phyloP scores from a whole-genome alignment of 768 basidiomycete species.

The Leucocoprinus leucothites region DNA sequence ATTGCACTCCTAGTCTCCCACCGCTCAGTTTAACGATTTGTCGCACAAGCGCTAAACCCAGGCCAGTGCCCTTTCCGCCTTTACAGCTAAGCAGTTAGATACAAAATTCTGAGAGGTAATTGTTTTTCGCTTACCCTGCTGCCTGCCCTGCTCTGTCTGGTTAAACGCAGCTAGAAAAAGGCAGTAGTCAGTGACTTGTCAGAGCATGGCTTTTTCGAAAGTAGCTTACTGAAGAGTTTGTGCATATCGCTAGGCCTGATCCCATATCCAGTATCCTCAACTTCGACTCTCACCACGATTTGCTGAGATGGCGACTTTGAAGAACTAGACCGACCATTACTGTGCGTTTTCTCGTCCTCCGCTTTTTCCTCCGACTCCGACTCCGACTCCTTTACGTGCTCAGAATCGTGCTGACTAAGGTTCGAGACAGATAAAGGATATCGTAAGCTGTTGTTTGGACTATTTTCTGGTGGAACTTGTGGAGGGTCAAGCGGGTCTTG shows the following conservation, averaged over 20 bases:
- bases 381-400: not conserved
- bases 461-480: slow-evolving; percentile 3
- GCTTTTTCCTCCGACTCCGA: slow-evolving; percentile 12
- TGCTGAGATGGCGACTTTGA: slow-evolving; percentile 35
- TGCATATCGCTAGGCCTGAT: slow-evolving; percentile 58
- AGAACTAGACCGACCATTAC: not conserved
- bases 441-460: not conserved
- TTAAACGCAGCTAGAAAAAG: slow-evolving; percentile 61
- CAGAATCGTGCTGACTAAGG: slow-evolving; percentile 9
- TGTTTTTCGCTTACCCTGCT: slow-evolving; percentile 43
- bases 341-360: slow-evolving; percentile 23
- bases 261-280: slow-evolving; percentile 68
- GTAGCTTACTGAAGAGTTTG: slow-evolving; percentile 64
- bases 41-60: slow-evolving; percentile 74
- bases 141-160: slow-evolving; percentile 73
- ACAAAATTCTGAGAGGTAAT: not conserved
- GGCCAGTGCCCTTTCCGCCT: slow-evolving; percentile 68
- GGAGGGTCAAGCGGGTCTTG: slow-evolving; percentile 17
- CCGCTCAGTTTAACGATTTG: slow-evolving; percentile 76
- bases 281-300: slow-evolving; percentile 83
- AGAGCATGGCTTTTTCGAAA: not conserved
- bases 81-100: not conserved
- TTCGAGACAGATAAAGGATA: slow-evolving; percentile 4
- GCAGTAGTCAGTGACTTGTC: no score
- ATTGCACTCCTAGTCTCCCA: slow-evolving; percentile 69